Conservation (phyloP, 225 moss, liverwort and hornwort species). For the Neckera pumila region DNA sequence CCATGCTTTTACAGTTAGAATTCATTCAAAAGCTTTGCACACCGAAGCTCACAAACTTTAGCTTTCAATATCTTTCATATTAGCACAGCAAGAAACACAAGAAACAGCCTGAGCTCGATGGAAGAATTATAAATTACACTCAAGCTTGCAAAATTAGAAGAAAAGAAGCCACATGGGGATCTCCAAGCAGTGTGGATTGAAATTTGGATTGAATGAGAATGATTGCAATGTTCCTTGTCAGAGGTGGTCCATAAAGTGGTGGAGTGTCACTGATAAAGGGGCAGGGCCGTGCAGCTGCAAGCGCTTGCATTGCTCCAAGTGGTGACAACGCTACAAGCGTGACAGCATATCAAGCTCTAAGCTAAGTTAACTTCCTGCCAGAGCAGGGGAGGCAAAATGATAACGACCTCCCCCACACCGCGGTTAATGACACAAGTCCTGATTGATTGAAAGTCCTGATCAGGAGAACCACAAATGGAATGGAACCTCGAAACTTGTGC, state of each 20-base stretch:
- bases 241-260: conserved; percentile 23
- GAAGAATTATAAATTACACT: not conserved
- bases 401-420: not conserved
- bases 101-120: too few species aligned
- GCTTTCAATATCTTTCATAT: too few species aligned
- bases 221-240: not conserved
- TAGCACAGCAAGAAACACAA: not conserved
- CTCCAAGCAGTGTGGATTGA: not conserved
- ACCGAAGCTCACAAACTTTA: not conserved
- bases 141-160: not conserved
- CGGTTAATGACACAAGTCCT: not conserved
- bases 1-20: not conserved
- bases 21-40: not conserved
- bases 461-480: not conserved
- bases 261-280: conserved; percentile 6
- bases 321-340: conserved; percentile 18
- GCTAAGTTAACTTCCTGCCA: not conserved
- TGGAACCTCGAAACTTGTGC: not conserved
- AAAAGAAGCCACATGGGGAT: not conserved
- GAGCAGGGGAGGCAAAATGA: not conserved
- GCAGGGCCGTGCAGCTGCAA: not conserved
- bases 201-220: not conserved
- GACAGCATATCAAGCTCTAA: conserved; percentile 1
- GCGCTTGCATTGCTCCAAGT: not conserved
- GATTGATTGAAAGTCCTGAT: not conserved